These are phyloP conservation scores for Calocybe indica DNA, from an alignment of 768 basidiomycete genomes.

Conservation along the genomic window DNA sequence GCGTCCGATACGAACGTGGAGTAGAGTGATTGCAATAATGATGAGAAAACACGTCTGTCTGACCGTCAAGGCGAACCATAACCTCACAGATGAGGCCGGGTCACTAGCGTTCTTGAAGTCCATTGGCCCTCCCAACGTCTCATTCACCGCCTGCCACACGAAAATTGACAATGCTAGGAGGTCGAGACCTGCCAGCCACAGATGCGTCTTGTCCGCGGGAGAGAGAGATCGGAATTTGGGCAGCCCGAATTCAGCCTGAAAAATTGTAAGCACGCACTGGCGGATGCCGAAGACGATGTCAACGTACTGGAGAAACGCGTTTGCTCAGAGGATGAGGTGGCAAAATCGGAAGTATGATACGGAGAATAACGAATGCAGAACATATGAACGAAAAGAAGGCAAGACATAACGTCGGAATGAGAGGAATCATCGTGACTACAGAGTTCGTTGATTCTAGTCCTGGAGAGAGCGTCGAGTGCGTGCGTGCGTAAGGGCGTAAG, in stretches of 20 bases:
- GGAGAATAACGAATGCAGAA: slow-evolving; percentile 72
- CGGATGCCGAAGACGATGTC: slow-evolving; percentile 3
- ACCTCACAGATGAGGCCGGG: slow-evolving; percentile 46
- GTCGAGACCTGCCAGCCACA: slow-evolving; percentile 70
- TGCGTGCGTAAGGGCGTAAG: slow-evolving; percentile 37
- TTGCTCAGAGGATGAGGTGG: slow-evolving; percentile 69
- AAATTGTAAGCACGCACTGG: slow-evolving; percentile 15
- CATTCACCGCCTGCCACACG: slow-evolving; percentile 57
- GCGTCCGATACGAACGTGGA: slow-evolving; percentile 66
- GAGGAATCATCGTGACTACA: slow-evolving; percentile 50
- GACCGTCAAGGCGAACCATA: slow-evolving; percentile 67
- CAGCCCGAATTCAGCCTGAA: slow-evolving; percentile 70
- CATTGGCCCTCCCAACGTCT: slow-evolving; percentile 41
- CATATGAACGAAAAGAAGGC: slow-evolving; percentile 66
- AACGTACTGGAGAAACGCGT: slow-evolving; percentile 65
- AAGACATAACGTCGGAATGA: slow-evolving; percentile 60
- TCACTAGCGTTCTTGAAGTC: slow-evolving; percentile 39
- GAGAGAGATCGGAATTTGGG: slow-evolving; percentile 65
- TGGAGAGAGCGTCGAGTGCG: slow-evolving; percentile 40
- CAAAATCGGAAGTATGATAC: slow-evolving; percentile 68
- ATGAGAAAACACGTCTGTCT: slow-evolving; percentile 66
- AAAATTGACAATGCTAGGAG: slow-evolving; percentile 56
- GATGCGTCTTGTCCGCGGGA: slow-evolving; percentile 60
- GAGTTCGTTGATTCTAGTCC: slow-evolving; percentile 24
- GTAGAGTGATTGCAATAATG: slow-evolving; percentile 51